phyloP scores from a whole-genome alignment of 768 basidiomycete species.

The Mycena pura region DNA sequence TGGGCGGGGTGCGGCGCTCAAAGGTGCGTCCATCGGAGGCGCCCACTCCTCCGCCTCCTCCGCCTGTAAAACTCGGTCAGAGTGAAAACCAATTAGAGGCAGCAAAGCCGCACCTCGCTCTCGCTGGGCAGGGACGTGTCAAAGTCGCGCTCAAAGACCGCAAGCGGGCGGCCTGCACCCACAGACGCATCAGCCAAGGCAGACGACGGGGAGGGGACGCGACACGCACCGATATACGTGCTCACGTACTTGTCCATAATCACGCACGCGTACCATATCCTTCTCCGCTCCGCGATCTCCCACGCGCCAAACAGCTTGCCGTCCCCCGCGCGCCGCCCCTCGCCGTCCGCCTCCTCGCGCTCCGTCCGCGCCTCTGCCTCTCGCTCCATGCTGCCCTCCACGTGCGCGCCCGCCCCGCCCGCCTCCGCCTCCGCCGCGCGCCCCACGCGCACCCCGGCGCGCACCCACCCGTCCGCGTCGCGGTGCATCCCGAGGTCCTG shows the following conservation, averaged over 20 bases:
- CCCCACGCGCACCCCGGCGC: conserved; percentile 55
- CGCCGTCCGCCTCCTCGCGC: background rate
- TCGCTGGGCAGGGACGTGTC: conserved; percentile 72
- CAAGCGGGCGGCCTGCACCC: conserved; percentile 66
- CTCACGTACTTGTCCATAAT: conserved; percentile 83
- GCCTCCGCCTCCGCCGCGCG: background rate
- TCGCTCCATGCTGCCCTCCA: background rate
- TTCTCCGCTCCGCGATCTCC: conserved; percentile 72
- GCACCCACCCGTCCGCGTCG: conserved; percentile 78
- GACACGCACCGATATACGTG: conserved; percentile 69
- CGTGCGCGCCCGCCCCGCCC: background rate
- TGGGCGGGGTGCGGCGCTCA: conserved; percentile 43
- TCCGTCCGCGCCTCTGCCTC: background rate
- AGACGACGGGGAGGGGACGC: conserved; percentile 12
- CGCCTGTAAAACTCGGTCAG: conserved; percentile 40
- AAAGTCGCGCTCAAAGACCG: conserved; percentile 78
- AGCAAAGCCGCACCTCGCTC: conserved; percentile 54
- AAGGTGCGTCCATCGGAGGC: conserved; percentile 35
- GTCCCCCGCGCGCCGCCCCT: conserved; percentile 1
- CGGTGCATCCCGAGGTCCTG: conserved; percentile 88
- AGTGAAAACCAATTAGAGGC: background rate
- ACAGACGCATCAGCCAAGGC: background rate
- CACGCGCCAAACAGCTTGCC: conserved; percentile 58
- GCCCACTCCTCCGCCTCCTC: conserved; percentile 70
- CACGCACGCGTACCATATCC: conserved; percentile 83